These are phyloP conservation scores for Solanum bulbocastanum DNA, from an alignment of 257 asterid species.

Conservation along the genomic window DNA sequence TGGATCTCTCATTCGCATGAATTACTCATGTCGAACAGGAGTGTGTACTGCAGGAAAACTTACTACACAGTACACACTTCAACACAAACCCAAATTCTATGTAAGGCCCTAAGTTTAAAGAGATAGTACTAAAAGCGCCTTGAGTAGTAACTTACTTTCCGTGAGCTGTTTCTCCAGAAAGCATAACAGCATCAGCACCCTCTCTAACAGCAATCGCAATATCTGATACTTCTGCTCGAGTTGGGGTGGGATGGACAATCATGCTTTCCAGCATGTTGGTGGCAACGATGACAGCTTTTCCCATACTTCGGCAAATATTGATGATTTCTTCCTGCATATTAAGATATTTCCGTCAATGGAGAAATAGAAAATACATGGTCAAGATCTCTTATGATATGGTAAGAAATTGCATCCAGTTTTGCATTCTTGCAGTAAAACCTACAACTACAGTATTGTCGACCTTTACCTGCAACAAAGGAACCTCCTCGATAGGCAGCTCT, in stretches of 20 bases:
- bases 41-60: not conserved
- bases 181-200: constrained; percentile 99
- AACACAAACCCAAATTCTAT: not conserved
- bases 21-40: not conserved
- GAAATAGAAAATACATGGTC: not conserved
- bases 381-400: not conserved
- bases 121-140: not conserved
- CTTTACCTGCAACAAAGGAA: constrained; percentile 87
- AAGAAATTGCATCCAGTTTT: not conserved
- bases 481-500: constrained; percentile 93
- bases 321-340: constrained; percentile 80
- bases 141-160: constrained; percentile 61
- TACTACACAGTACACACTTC: not conserved
- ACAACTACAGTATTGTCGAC: not conserved
- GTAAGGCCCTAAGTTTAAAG: not conserved
- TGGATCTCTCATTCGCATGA: not conserved
- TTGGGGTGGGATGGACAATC: constrained; percentile 97
- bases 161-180: constrained; percentile 98
- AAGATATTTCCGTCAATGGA: not conserved
- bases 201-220: constrained; percentile 93
- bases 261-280: constrained; percentile 99
- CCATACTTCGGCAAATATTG: constrained; percentile 91
- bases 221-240: constrained; percentile 98
- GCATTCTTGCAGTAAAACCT: not conserved
- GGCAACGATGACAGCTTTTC: constrained; percentile 96